Evolutionary conservation across 2,329 filamentous ascomycete genomes (phyloP), one percentile per base, ranked within the genome.

Genomic region (Arachnomyces sp.): DNA sequence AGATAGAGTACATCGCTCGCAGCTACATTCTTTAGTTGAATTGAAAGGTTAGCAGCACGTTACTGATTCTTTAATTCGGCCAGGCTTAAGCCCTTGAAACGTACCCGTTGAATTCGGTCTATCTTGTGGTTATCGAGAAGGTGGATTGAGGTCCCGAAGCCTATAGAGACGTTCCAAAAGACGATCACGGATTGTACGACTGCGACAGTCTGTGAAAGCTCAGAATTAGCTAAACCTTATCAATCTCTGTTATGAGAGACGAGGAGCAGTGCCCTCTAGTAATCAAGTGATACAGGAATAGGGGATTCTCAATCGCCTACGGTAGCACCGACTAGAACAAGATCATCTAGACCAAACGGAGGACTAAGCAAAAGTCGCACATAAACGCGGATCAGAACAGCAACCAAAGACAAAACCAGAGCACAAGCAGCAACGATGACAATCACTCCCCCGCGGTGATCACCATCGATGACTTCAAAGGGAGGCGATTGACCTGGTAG

Each of bases 1-100:
- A 72, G 46, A 38, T 63, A 67, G 39, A 73, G 54, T n/a, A 69
- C 51, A 43, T 73, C 60, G 48, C 60, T 59, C 31, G 59, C 52
- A 40, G 63, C 65, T 28, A 62, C 47, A 21, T 52, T 50, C 56
- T 61, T 25, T 9, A 33, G 31, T 29, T 6, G 16, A 21, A n/a
- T 9, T 5, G 21, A 25, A 5, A 25, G 9, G 21, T 25, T 5
- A 25, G 21, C 21, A 25, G 21, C n/a, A n/a, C n/a, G n/a, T 25
- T 25, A 9, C 9, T 25, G 5, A 25, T 5, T 25, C 21, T 9
- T 25, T 9, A 9, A 25, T 5, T 9, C 5, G 21, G 5, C 9
- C 21, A 25, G 21, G 21, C 9, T 9, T 9, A 25, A 25, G 21
- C 21, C 5, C 21, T 5, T 25, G 5, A 25, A 9, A 25, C 21